A percentile compares a stretch with the other conserved stretches of the same genome.
These are phyloP conservation scores for Melampsora medusae DNA, from an alignment of 1,284 basidiomycete genomes.

Conservation along the genomic window DNA sequence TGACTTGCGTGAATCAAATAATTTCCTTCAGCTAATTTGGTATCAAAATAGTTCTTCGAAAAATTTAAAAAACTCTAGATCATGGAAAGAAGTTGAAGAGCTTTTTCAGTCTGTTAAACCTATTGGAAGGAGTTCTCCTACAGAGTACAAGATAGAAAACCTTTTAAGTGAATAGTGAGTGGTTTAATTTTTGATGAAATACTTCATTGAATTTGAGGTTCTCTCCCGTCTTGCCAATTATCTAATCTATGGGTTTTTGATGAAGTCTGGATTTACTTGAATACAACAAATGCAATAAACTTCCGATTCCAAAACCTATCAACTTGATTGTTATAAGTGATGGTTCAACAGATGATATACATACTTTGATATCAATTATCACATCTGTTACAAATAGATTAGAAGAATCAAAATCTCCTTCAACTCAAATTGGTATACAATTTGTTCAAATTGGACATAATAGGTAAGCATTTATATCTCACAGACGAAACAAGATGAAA, in stretches of 20 bases:
- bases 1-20: neutral
- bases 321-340: constrained; percentile 67
- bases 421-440: constrained; percentile 61
- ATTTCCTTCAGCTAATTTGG: too few relatives aligned
- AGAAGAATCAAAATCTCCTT: constrained; percentile 59
- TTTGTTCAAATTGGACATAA: constrained; percentile 60
- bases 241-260: neutral
- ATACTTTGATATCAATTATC: constrained; percentile 56
- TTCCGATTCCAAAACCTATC: constrained; percentile 60
- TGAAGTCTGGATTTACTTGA: constrained; percentile 32
- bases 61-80: neutral
- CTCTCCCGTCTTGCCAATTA: too few relatives aligned
- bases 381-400: constrained; percentile 60
- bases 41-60: neutral
- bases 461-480: neutral
- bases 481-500: neutral
- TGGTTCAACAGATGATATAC: constrained; percentile 61
- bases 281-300: constrained; percentile 51
- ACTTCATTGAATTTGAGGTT: neutral
- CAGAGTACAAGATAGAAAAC: neutral
- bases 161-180: constrained; percentile 1
- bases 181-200: neutral
- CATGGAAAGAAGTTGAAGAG: neutral
- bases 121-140: neutral
- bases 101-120: neutral